These are phyloP conservation scores for Leucogyrophana mollusca DNA, from an alignment of 768 basidiomycete genomes.

Conservation along the genomic window DNA sequence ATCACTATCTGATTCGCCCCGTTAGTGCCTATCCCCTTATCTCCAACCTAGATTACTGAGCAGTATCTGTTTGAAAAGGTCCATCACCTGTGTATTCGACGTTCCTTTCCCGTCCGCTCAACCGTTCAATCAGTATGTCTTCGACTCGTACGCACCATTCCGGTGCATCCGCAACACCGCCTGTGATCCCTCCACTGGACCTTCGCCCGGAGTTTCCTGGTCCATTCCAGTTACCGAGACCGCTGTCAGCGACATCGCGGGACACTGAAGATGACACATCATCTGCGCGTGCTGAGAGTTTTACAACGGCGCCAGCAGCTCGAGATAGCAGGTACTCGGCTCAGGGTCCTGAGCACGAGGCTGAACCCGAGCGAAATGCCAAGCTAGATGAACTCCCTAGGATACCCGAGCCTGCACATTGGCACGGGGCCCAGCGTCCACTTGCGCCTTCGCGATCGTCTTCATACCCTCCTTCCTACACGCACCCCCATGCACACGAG, in stretches of 20 bases:
- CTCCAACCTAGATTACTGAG: neutral
- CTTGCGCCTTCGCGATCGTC: conserved; percentile 12
- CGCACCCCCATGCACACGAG: conserved; percentile 14
- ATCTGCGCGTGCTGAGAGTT: conserved; percentile 56
- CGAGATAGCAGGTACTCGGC: conserved; percentile 31
- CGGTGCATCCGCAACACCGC: conserved; percentile 34
- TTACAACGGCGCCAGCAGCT: conserved; percentile 37
- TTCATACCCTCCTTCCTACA: conserved; percentile 24
- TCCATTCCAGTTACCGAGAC: conserved; percentile 18
- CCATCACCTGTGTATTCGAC: conserved; percentile 51
- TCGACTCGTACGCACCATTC: conserved; percentile 61
- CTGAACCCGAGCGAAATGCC: neutral
- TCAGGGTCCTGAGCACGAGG: conserved; percentile 23
- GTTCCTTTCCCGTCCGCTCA: conserved; percentile 64
- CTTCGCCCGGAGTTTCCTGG: conserved; percentile 52
- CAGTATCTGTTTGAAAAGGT: conserved; percentile 27
- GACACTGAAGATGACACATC: conserved; percentile 39
- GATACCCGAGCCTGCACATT: conserved; percentile 20
- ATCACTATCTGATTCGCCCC: conserved; percentile 30
- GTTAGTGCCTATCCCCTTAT: conserved; percentile 33
- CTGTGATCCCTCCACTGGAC: conserved; percentile 60
- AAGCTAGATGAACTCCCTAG: conserved; percentile 8
- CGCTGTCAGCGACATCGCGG: conserved; percentile 14
- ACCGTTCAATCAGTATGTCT: conserved; percentile 62
- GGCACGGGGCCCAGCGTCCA: conserved; percentile 12